phyloP scores from a whole-genome alignment of 2,329 filamentous ascomycete species.

The Aspergillus versicolor region DNA sequence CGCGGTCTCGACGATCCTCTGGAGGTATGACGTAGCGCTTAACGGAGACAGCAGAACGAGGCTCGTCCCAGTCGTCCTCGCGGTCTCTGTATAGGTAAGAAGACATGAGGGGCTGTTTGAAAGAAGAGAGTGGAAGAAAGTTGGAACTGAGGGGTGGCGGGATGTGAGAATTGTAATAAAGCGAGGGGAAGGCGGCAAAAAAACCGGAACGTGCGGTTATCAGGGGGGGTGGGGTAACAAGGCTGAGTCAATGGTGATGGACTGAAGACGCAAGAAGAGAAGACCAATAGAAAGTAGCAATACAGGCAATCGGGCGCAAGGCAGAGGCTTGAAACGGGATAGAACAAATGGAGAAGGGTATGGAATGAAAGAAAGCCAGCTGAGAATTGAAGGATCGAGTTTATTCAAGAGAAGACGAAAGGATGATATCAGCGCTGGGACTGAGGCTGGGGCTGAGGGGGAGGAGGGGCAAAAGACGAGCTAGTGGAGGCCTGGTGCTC shows the following conservation, averaged over 20 bases:
- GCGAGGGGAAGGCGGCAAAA: constrained; percentile 4
- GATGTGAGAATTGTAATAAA: not conserved
- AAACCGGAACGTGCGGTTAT: not conserved
- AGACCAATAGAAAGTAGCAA: not conserved
- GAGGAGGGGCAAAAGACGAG: constrained; percentile 9
- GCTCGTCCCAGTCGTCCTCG: constrained; percentile 44
- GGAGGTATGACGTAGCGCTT: constrained; percentile 56
- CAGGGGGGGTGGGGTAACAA: constrained; percentile 10
- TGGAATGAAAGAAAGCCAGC: not conserved
- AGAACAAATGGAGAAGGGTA: not conserved
- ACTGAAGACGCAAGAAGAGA: not conserved
- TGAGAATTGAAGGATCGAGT: not conserved
- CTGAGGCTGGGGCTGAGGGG: not conserved
- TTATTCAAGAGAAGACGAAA: not conserved
- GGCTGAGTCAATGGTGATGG: constrained; percentile 11
- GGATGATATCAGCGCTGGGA: constrained; percentile 6
- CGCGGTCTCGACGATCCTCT: constrained; percentile 32
- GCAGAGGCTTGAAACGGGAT: not conserved
- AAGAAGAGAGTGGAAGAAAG: not conserved
- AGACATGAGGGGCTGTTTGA: constrained; percentile 21
- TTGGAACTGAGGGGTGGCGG: constrained; percentile 5
- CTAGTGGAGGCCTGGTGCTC: not conserved
- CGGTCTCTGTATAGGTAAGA: constrained; percentile 42
- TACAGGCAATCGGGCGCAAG: not conserved
- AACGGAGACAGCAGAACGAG: constrained; percentile 46